phyloP scores from a whole-genome alignment of 106 monocot genomes.

The Allium sativum region DNA sequence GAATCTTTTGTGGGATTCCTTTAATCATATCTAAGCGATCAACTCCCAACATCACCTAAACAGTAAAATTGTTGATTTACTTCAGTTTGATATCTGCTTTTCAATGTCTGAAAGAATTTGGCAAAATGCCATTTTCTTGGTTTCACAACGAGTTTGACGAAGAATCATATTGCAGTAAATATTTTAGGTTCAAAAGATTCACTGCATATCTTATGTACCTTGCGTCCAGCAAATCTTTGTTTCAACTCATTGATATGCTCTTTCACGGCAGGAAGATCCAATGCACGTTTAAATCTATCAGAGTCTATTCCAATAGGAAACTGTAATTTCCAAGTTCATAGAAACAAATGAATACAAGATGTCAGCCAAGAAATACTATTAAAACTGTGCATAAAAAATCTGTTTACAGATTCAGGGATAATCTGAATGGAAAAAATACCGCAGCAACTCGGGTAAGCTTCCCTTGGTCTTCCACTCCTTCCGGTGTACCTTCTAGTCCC shows the following conservation, averaged over 20 bases:
- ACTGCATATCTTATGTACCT: conserved; percentile 27
- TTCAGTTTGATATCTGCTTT: not conserved
- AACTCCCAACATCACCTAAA: conserved; percentile 88
- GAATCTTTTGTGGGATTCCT: conserved; percentile 93
- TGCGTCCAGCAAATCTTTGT: conserved; percentile 85
- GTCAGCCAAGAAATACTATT: not conserved
- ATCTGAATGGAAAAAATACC: conserved; percentile 20
- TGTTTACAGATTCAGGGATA: no score
- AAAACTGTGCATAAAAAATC: no score
- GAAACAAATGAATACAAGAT: not conserved
- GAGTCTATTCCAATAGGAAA: conserved; percentile 97
- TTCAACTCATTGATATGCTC: conserved; percentile 69
- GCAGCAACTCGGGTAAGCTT: conserved; percentile 91
- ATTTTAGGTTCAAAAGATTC: no score
- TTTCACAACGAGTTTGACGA: no score
- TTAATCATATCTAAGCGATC: conserved; percentile 93
- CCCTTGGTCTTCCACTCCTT: conserved; percentile 98
- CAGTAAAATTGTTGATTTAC: not conserved
- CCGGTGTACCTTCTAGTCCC: conserved; percentile 96
- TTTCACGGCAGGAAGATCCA: conserved; percentile 81
- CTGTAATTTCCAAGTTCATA: conserved; percentile 20
- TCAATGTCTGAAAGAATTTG: not conserved
- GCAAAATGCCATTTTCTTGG: not conserved
- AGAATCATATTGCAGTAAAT: no score
- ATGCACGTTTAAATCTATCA: conserved; percentile 80